Evolutionary conservation across 495 filamentous ascomycete genomes (phyloP).

Genomic region (Hyaloscypha finlandica): DNA sequence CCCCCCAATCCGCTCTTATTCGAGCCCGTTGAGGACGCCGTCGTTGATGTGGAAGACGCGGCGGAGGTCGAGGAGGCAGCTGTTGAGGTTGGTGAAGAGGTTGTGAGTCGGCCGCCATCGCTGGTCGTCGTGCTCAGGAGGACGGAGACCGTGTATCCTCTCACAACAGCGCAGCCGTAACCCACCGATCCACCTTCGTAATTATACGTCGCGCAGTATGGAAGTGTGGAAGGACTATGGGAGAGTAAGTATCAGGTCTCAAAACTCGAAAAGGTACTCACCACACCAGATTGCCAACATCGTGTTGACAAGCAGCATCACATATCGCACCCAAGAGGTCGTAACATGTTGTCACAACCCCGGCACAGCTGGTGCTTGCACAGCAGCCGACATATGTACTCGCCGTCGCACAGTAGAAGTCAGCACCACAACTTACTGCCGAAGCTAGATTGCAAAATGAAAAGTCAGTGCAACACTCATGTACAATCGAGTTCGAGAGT

Average conservation of each 20-base stretch:
- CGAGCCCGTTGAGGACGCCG: background rate
- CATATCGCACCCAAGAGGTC: background rate
- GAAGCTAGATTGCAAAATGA: too few relatives aligned
- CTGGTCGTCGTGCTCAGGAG: slow-evolving; percentile 1
- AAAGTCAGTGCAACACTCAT: too few relatives aligned
- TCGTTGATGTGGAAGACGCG: background rate
- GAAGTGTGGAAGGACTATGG: background rate
- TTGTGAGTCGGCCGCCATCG: background rate
- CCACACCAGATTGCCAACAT: background rate
- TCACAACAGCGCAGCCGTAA: slow-evolving; percentile 4
- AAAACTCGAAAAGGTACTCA: background rate
- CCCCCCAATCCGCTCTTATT: background rate
- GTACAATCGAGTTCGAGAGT: too few relatives aligned
- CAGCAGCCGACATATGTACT: background rate
- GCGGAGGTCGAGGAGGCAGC: background rate
- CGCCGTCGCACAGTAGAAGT: too few relatives aligned
- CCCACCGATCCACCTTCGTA: slow-evolving; percentile 1
- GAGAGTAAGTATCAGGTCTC: background rate
- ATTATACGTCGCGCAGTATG: slow-evolving; percentile 9
- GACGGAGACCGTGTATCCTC: slow-evolving; percentile 1
- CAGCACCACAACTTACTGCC: too few relatives aligned
- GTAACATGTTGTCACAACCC: background rate
- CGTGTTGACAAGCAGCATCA: background rate
- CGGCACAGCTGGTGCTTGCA: background rate
- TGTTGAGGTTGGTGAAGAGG: background rate